Percentiles rank a stretch among this genome's conserved stretches.
Evolutionary conservation across 2,329 filamentous ascomycete species (phyloP).

Genomic region (Scedosporium apiospermum): DNA sequence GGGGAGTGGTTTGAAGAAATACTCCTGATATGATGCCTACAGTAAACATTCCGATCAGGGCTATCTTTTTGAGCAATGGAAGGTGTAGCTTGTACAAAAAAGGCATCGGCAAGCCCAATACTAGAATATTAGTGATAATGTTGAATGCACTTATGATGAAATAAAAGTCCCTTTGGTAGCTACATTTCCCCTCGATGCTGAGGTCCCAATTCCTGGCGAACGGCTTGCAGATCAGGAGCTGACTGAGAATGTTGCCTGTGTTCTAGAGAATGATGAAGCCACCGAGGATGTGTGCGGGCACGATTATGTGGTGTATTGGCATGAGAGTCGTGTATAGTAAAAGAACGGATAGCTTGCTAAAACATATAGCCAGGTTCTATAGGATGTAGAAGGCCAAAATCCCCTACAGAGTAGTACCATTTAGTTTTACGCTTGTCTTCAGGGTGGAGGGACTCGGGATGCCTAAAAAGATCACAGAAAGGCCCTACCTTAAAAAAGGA

Average conservation of each 20-base stretch:
- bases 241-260: conserved; percentile 1
- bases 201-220: conserved; percentile 25
- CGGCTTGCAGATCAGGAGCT: conserved; percentile 23
- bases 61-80: conserved; percentile 19
- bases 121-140: conserved; percentile 20
- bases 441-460: background rate
- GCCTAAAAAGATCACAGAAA: background rate
- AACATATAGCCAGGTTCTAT: conserved; percentile 2
- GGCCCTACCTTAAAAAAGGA: conserved; percentile 8
- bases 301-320: background rate
- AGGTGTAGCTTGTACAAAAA: conserved; percentile 21
- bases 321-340: conserved; percentile 2
- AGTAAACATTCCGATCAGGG: conserved; percentile 19
- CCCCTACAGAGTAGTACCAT: background rate
- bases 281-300: background rate
- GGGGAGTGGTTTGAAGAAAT: background rate
- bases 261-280: conserved; percentile 2
- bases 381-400: conserved; percentile 5
- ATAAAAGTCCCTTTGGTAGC: conserved; percentile 19
- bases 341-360: conserved; percentile 4
- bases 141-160: conserved; percentile 21
- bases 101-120: conserved; percentile 21
- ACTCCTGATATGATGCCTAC: conserved; percentile 23
- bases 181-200: conserved; percentile 20
- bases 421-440: background rate